Conservation (phyloP, 2,329 filamentous ascomycete species). For the Aureobasidium sp. region DNA sequence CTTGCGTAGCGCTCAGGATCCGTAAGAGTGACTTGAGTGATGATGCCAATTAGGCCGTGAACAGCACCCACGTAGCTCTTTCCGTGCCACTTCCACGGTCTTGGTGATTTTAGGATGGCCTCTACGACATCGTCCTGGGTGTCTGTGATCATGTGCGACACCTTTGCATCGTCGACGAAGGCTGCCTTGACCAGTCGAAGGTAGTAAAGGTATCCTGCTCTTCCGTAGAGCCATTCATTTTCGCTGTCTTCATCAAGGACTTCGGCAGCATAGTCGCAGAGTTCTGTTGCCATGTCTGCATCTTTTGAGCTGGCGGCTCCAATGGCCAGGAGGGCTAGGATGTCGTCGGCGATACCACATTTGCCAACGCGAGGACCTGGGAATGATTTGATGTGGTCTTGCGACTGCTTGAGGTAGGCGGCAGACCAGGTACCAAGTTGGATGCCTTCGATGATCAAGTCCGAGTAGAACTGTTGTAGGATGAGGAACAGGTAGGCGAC, state of each 20-base stretch:
- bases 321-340: constrained; percentile 41
- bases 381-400: constrained; percentile 41
- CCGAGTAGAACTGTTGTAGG: constrained; percentile 40
- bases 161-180: constrained; percentile 41
- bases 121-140: constrained; percentile 50
- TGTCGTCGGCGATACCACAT: constrained; percentile 44
- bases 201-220: constrained; percentile 60
- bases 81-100: constrained; percentile 57
- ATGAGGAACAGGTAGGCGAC: constrained; percentile 43
- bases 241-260: constrained; percentile 38
- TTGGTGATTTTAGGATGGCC: constrained; percentile 47
- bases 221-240: constrained; percentile 59
- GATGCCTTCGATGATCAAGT: constrained; percentile 37
- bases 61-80: constrained; percentile 57
- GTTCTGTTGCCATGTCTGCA: constrained; percentile 38
- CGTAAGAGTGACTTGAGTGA: constrained; percentile 59
- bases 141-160: constrained; percentile 44
- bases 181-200: constrained; percentile 54
- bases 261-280: constrained; percentile 43
- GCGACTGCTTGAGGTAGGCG: constrained; percentile 42
- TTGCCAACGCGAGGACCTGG: constrained; percentile 36
- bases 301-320: constrained; percentile 43
- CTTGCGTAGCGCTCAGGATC: constrained; percentile 46
- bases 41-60: constrained; percentile 61
- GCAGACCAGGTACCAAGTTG: constrained; percentile 41